Percentiles rank a stretch among this genome's conserved stretches.
Conservation (phyloP, 2,329 filamentous ascomycete genomes). For the Diaporthe ampelina region DNA sequence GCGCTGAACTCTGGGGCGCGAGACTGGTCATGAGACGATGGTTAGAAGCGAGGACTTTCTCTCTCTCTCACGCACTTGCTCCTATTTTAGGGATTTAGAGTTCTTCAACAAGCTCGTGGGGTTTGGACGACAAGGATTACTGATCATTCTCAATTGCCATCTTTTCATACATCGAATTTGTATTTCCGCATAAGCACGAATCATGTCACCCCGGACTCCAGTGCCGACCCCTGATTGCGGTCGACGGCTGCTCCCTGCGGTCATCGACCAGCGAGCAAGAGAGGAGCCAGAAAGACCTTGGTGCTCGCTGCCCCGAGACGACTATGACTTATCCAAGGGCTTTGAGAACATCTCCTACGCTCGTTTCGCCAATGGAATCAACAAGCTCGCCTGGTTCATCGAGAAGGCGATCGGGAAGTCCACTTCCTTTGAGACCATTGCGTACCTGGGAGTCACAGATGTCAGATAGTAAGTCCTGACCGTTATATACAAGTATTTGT, state of each 20-base stretch:
- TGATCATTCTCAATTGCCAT: background rate
- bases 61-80: background rate
- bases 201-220: slow-evolving; percentile 12
- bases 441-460: slow-evolving; percentile 44
- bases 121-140: slow-evolving; percentile 7
- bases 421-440: slow-evolving; percentile 43
- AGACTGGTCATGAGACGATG: background rate
- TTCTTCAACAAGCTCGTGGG: slow-evolving; percentile 6
- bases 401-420: slow-evolving; percentile 41
- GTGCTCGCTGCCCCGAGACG: slow-evolving; percentile 45
- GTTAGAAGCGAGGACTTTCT: background rate
- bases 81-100: background rate
- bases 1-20: slow-evolving; percentile 11
- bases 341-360: slow-evolving; percentile 45
- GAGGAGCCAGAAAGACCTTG: slow-evolving; percentile 42
- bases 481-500: no score
- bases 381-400: slow-evolving; percentile 45
- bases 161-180: slow-evolving; percentile 12
- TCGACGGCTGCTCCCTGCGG: slow-evolving; percentile 41
- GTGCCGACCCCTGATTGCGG: slow-evolving; percentile 34
- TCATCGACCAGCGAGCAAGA: slow-evolving; percentile 43
- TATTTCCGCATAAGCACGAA: slow-evolving; percentile 22
- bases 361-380: slow-evolving; percentile 44
- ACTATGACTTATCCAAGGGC: slow-evolving; percentile 44
- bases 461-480: slow-evolving; percentile 39